Evolutionary conservation across 139 green algal species (phyloP), one percentile per base, ranked within the genome.

Genomic region (Penium margaritaceum): DNA sequence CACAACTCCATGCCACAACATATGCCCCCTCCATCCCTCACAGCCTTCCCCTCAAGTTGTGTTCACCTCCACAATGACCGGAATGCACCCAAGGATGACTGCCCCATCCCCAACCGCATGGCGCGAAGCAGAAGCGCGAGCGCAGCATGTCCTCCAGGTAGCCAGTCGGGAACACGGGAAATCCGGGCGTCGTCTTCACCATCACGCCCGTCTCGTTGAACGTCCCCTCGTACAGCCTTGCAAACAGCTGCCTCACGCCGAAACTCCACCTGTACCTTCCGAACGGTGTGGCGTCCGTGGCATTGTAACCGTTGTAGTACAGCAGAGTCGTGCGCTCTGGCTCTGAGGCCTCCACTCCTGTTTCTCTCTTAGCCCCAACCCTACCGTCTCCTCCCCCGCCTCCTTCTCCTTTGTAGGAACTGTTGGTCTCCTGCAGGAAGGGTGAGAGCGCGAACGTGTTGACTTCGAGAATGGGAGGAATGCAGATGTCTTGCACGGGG

Each of bases 51-150:
- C 46, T 21, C 46, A 57, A 21, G 21, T 21, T 21, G 19, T 57
- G 21, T 32, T 64, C 12, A 69, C 77, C 60, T 81, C 58, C 27
- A 84, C 70, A 63, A 84, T 73, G 57, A 84, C 78, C 2, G 78
- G 78, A 29, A 84, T 81, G 73, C 78, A 84, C 41, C 78, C 78
- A 24, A 78, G 60, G 17, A 53, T 17, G 1, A 82, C 43, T 2
- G 27, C 78, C 65, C 63, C 62, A 84, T 1, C 78, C 78, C 14
- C 60, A 24, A 9, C 78, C 78, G 3, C n/a, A 39, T 7, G 74
- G 78, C 5, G 74, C 78, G 7, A 84, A 54, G 64, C 78, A 84
- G 44, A 84, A 84, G 1, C 33, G 3, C 5, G 61, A 66, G 4
- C 21, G 5, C 17, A 4, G 5, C 32, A 78, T 65, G 30, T 21